phyloP scores from a whole-genome alignment of 2,329 filamentous ascomycete species.

The Apiospora kogelbergensis region DNA sequence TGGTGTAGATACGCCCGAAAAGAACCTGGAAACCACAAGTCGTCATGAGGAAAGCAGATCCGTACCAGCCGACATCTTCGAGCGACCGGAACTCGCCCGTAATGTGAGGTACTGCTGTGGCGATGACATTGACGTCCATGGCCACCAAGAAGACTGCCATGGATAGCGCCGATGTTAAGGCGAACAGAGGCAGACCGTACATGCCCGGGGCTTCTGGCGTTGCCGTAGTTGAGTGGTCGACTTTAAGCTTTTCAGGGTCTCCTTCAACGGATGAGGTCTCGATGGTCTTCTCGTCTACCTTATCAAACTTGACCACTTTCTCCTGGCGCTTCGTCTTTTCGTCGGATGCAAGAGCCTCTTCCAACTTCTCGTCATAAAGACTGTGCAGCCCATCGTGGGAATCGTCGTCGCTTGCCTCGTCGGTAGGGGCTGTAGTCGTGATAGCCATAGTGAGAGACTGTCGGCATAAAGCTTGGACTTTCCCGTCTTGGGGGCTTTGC shows the following conservation, averaged over 20 bases:
- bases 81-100: constrained; percentile 10
- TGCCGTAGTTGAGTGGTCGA: not conserved
- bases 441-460: not conserved
- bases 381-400: not conserved
- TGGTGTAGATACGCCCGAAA: constrained; percentile 37
- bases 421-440: not conserved
- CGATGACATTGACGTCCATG: constrained; percentile 18
- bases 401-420: not conserved
- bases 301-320: not conserved
- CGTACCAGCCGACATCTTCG: constrained; percentile 35
- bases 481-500: not conserved
- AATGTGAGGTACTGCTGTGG: constrained; percentile 21
- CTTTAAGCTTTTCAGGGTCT: not conserved
- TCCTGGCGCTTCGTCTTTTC: not conserved
- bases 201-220: not conserved
- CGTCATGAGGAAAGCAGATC: constrained; percentile 31
- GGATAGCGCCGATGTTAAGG: constrained; percentile 11
- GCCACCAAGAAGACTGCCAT: constrained; percentile 13
- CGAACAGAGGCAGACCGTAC: constrained; percentile 11
- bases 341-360: not conserved
- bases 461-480: not conserved
- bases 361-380: not conserved
- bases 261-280: not conserved
- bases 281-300: not conserved
- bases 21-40: constrained; percentile 33